Base-by-base conservation (phyloP, 1,139 yeast species). In the Debaryomycetaceae sp. region DNA sequence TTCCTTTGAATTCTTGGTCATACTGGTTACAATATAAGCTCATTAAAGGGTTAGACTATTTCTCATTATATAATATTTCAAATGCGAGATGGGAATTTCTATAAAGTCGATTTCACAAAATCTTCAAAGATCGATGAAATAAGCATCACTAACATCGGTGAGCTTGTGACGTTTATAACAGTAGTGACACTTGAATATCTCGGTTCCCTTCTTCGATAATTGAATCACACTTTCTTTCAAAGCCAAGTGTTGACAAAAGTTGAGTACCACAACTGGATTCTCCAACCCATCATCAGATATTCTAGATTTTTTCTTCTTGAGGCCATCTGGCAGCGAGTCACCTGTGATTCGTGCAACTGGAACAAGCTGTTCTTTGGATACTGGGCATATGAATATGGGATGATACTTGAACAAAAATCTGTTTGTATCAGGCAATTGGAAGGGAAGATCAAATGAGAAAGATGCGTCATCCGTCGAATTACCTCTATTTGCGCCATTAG, bases 371-470 rank as follows among this genome's bases (percentile, higher is more conserved):
- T 89, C 96, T 61, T 88, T 87, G 6, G 93, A 79, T 1, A 90
- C 91, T 0, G 97, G 97, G 61, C 97, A 90, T 5, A 89, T 90
- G 62, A 89, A 90, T 3, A 90, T 83, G 0, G 96, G 88, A 63
- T 90, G 97, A 64, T 82, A 87, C 46, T 75, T 62, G 57, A 74
- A 74, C 36, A 73, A 57, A 48, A 72, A 71, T 42, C 74, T 54
- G 48, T 63, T 68, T 4, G 70, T 56, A 46, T 73, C 77, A 0
- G 76, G 73, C 31, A 74, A 55, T 51, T 70, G 76, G 53, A 74
- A 74, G 5, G 78, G 78, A 27, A 74, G 54, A 45, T 74, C 79
- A 45, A 49, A 60, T 23, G 58, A 57, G 47, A 55, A 66, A 1
- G 70, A 55, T 1, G 69, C 69, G 22, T 52, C 53, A 20, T 42